phyloP scores from a whole-genome alignment of 2,329 filamentous ascomycete species.

The Periconia digitata region DNA sequence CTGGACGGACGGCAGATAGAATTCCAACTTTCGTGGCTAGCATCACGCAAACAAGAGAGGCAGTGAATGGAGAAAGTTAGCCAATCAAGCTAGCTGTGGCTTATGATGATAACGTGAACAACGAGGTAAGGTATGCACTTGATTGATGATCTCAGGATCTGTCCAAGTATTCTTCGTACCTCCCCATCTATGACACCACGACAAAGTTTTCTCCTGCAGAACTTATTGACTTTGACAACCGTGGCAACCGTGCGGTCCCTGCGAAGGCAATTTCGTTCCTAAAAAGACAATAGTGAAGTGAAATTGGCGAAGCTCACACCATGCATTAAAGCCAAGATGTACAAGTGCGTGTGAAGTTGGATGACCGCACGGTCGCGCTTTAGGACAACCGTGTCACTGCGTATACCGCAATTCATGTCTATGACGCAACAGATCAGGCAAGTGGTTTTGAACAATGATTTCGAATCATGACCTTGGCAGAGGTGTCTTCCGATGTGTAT shows the following conservation, averaged over 20 bases:
- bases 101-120: slow-evolving; percentile 23
- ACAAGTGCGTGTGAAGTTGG: slow-evolving; percentile 73
- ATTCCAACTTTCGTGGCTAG: slow-evolving; percentile 5
- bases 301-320: slow-evolving; percentile 24
- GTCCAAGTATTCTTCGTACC: slow-evolving; percentile 41
- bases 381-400: slow-evolving; percentile 81
- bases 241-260: slow-evolving; percentile 46
- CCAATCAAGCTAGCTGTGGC: slow-evolving; percentile 25
- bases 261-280: slow-evolving; percentile 47
- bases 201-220: slow-evolving; percentile 44
- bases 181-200: slow-evolving; percentile 41
- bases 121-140: slow-evolving; percentile 9
- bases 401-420: slow-evolving; percentile 77
- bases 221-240: slow-evolving; percentile 46
- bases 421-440: slow-evolving; percentile 23
- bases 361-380: slow-evolving; percentile 72
- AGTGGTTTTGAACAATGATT: slow-evolving; percentile 27
- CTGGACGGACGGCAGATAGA: neutral
- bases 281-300: slow-evolving; percentile 26
- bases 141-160: slow-evolving; percentile 7
- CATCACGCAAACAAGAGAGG: slow-evolving; percentile 17
- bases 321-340: slow-evolving; percentile 64
- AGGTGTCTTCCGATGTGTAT: slow-evolving; percentile 20
- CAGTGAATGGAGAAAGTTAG: slow-evolving; percentile 18
- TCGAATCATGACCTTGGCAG: slow-evolving; percentile 26